Conservation (phyloP, 345 rosid genomes). For the Populus simonii region DNA sequence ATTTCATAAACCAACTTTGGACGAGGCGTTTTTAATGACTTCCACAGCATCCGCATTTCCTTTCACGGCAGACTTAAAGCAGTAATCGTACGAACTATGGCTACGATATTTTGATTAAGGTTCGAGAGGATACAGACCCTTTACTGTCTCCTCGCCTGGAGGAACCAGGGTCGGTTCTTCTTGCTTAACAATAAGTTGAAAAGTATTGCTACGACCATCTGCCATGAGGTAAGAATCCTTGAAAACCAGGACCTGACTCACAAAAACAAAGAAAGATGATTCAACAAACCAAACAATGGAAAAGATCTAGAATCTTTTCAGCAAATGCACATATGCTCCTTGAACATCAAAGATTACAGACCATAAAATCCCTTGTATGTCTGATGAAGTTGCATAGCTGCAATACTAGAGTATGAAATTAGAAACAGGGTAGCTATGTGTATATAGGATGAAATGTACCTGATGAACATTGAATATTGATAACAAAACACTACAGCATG, state of each 20-base stretch:
- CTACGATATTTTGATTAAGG: conserved; percentile 90
- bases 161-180: conserved; percentile 54
- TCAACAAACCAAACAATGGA: not conserved
- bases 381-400: conserved; percentile 1
- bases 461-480: not conserved
- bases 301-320: not conserved
- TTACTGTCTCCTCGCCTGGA: conserved; percentile 62
- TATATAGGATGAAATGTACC: conserved; percentile 26
- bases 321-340: too few species aligned
- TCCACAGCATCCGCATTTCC: conserved; percentile 64
- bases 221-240: conserved; percentile 36
- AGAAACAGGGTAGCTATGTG: not conserved
- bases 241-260: conserved; percentile 20
- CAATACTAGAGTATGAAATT: not conserved
- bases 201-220: conserved; percentile 10
- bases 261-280: not conserved
- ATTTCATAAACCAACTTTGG: conserved; percentile 64
- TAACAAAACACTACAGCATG: conserved; percentile 24
- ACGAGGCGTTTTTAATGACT: conserved; percentile 56
- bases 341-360: too few species aligned
- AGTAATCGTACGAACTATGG: conserved; percentile 73
- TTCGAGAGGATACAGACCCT: conserved; percentile 65
- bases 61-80: conserved; percentile 59
- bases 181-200: conserved; percentile 44
- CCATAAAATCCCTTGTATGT: not conserved